These are phyloP conservation scores for Yamadazyma pseudoaaseri DNA, from an alignment of 1,139 yeast genomes.

Conservation along the genomic window DNA sequence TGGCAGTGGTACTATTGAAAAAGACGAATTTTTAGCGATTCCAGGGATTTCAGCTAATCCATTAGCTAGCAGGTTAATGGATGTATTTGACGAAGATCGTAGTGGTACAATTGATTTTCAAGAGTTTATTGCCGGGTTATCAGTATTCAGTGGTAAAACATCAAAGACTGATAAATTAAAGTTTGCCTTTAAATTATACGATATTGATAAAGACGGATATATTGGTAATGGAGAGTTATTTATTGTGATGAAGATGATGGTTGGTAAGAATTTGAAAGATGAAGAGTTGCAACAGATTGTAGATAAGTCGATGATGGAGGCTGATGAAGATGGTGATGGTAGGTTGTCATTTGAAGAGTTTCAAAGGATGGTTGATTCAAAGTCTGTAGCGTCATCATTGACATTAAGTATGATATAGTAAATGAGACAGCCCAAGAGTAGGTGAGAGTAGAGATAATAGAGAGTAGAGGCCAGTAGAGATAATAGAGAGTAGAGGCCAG, in stretches of 20 bases:
- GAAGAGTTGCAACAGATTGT: conserved; percentile 92
- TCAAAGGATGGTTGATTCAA: conserved; percentile 67
- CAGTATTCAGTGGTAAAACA: conserved; percentile 90
- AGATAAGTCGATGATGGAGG: conserved; percentile 93
- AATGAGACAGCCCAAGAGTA: too few relatives aligned
- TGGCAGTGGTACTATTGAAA: conserved; percentile 88
- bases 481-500: too few relatives aligned
- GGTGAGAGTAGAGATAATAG: too few relatives aligned
- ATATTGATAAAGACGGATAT: conserved; percentile 92
- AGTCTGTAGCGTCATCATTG: conserved; percentile 59
- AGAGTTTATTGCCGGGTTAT: conserved; percentile 87
- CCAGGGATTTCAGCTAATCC: conserved; percentile 95
- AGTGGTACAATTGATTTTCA: conserved; percentile 94
- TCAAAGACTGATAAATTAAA: conserved; percentile 77
- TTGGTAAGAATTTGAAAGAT: conserved; percentile 84
- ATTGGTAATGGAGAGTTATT: conserved; percentile 95
- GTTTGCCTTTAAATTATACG: conserved; percentile 93
- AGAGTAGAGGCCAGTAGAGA: too few relatives aligned
- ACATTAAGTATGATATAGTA: conserved; percentile 44
- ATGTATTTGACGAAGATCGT: conserved; percentile 90
- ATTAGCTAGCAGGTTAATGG: conserved; percentile 83
- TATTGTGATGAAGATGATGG: conserved; percentile 94
- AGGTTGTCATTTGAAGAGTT: conserved; percentile 85
- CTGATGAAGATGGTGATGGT: conserved; percentile 91
- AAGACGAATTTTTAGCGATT: conserved; percentile 83